phyloP scores from a whole-genome alignment of 805 yeast genomes.

The Huiozyma sinensis region DNA sequence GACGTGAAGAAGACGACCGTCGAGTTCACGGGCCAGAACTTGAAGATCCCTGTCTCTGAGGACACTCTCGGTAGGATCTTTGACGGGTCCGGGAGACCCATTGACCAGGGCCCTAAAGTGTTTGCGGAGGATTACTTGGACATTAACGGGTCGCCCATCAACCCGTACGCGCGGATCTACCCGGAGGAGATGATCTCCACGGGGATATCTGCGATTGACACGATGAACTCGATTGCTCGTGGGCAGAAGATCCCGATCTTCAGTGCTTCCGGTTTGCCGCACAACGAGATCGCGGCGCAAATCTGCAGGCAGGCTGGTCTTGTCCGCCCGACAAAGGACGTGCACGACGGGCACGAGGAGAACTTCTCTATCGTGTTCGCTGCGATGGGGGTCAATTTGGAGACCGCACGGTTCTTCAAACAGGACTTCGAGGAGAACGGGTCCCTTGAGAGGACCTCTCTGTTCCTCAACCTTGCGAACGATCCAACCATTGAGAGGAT shows the following conservation, averaged over 20 bases:
- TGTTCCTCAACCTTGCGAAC: constrained; percentile 94
- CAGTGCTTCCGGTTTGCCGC: constrained; percentile 98
- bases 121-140: constrained; percentile 98
- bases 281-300: constrained; percentile 98
- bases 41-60: constrained; percentile 91
- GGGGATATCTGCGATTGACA: constrained; percentile 96
- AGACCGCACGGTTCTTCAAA: constrained; percentile 95
- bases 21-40: constrained; percentile 91
- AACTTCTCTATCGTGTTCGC: constrained; percentile 98
- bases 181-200: constrained; percentile 99
- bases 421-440: constrained; percentile 99
- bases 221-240: constrained; percentile 99
- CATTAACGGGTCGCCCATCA: constrained; percentile 97
- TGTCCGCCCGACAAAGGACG: constrained; percentile 98
- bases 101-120: constrained; percentile 95
- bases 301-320: constrained; percentile 99
- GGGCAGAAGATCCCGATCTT: constrained; percentile 99
- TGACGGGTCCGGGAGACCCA: constrained; percentile 98
- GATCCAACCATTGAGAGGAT: constrained; percentile 99
- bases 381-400: constrained; percentile 99
- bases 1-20: constrained; percentile 97
- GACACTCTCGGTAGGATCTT: constrained; percentile 96
- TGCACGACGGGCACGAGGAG: constrained; percentile 99
- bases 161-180: constrained; percentile 95
- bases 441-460: constrained; percentile 91